Evolutionary conservation across 2,329 filamentous ascomycete genomes (phyloP).

Genomic region (Leptographium radiaticola): DNA sequence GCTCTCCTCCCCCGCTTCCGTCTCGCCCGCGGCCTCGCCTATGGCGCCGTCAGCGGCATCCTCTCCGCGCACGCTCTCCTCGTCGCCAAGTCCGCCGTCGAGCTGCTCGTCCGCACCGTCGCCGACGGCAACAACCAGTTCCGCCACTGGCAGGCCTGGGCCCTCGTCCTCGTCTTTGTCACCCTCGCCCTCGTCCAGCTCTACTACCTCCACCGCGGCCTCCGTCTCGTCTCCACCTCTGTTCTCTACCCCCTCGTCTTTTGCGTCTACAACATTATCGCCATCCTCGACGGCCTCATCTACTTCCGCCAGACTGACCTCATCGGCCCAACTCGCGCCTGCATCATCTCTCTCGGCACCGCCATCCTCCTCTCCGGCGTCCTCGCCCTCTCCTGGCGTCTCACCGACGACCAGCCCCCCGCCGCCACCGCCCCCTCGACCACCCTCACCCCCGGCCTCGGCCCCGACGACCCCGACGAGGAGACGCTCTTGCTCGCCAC

Average conservation of each 20-base stretch:
- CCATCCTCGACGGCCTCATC: slow-evolving; percentile 91
- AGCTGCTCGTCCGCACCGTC: slow-evolving; percentile 77
- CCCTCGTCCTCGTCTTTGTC: slow-evolving; percentile 71
- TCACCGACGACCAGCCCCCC: slow-evolving; percentile 62
- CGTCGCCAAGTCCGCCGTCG: slow-evolving; percentile 91
- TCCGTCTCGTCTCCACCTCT: slow-evolving; percentile 91
- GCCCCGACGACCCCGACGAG: slow-evolving; percentile 58
- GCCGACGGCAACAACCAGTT: slow-evolving; percentile 86
- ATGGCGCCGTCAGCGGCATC: slow-evolving; percentile 82
- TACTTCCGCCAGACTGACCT: slow-evolving; percentile 86
- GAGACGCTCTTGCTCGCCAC: slow-evolving; percentile 34
- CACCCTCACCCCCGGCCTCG: slow-evolving; percentile 68
- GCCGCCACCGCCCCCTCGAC: slow-evolving; percentile 51
- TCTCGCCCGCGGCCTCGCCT: slow-evolving; percentile 62
- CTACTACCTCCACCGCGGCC: slow-evolving; percentile 85
- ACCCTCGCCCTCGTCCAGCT: slow-evolving; percentile 76
- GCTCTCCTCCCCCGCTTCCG: slow-evolving; percentile 38
- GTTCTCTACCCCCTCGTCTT: slow-evolving; percentile 95
- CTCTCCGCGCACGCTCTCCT: slow-evolving; percentile 87
- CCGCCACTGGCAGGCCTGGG: slow-evolving; percentile 88
- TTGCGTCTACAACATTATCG: slow-evolving; percentile 98
- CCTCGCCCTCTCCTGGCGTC: slow-evolving; percentile 81
- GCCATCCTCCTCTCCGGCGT: slow-evolving; percentile 77
- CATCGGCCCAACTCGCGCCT: slow-evolving; percentile 62
- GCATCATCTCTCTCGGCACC: slow-evolving; percentile 76